These are phyloP conservation scores for Myxozyma geophila DNA, from an alignment of 805 yeast genomes.

Conservation along the genomic window DNA sequence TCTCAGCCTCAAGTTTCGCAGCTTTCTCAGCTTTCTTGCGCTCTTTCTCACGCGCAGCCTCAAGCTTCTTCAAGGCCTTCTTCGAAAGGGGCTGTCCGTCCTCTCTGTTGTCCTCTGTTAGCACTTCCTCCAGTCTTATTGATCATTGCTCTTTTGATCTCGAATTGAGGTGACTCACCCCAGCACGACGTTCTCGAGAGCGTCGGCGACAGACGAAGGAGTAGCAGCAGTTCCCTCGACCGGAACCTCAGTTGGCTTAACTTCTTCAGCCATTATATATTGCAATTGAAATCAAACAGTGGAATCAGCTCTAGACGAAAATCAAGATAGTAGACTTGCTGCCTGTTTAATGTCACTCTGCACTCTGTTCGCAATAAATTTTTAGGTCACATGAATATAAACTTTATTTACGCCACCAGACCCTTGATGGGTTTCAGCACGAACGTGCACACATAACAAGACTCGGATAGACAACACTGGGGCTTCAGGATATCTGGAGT, in stretches of 20 bases:
- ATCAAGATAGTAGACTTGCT: too few species aligned
- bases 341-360: too few species aligned
- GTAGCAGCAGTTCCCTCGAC: constrained; percentile 15
- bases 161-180: constrained; percentile 21
- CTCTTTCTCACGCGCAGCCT: constrained; percentile 90
- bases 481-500: too few species aligned
- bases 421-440: too few species aligned
- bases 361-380: too few species aligned
- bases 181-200: constrained; percentile 22
- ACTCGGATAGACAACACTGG: too few species aligned
- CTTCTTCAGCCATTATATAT: constrained; percentile 25
- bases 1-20: constrained; percentile 81
- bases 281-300: neutral
- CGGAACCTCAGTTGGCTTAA: constrained; percentile 14
- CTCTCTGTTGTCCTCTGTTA: constrained; percentile 48
- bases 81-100: constrained; percentile 90
- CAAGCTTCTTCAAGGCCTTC: constrained; percentile 92
- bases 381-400: too few species aligned
- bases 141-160: neutral
- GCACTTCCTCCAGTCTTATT: constrained; percentile 12
- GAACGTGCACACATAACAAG: too few species aligned
- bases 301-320: too few species aligned
- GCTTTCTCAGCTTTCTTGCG: constrained; percentile 92
- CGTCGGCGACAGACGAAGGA: constrained; percentile 9
- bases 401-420: too few species aligned